A percentile compares a stretch with the other conserved stretches of the same genome.
phyloP scores from a whole-genome alignment of 2,329 filamentous ascomycete species.

The Zymoseptoria brevis region DNA sequence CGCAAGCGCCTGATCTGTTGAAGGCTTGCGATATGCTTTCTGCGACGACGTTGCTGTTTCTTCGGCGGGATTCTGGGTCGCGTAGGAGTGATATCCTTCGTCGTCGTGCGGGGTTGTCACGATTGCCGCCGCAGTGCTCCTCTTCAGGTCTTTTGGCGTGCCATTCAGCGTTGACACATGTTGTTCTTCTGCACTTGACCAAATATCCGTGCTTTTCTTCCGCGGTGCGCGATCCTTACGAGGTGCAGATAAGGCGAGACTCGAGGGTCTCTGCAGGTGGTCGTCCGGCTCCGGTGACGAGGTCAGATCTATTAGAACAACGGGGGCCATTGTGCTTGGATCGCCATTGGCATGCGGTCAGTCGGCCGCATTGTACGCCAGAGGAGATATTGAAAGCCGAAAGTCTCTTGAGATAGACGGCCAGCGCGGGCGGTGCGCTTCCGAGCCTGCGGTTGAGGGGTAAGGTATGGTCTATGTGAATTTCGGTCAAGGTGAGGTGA shows the following conservation, averaged over 20 bases:
- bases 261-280: neutral
- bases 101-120: neutral
- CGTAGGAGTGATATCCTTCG: neutral
- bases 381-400: neutral
- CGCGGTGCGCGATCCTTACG: neutral
- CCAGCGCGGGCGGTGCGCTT: too few species aligned
- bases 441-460: too few species aligned
- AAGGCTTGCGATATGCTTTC: neutral
- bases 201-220: neutral
- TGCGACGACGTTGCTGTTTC: neutral
- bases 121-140: neutral
- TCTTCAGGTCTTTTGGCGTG: neutral
- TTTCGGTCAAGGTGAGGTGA: too few species aligned
- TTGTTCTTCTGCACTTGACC: neutral
- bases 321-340: conserved; percentile 8
- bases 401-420: too few species aligned
- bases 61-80: neutral
- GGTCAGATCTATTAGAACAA: conserved; percentile 3
- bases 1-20: neutral
- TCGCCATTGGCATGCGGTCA: conserved; percentile 4
- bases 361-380: neutral
- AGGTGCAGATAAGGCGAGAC: conserved; percentile 1
- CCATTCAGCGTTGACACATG: neutral
- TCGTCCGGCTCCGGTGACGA: conserved; percentile 4
- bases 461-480: too few species aligned